Evolutionary conservation across 163 green algal genomes (phyloP).

Genomic region (Chloromonas sp.): DNA sequence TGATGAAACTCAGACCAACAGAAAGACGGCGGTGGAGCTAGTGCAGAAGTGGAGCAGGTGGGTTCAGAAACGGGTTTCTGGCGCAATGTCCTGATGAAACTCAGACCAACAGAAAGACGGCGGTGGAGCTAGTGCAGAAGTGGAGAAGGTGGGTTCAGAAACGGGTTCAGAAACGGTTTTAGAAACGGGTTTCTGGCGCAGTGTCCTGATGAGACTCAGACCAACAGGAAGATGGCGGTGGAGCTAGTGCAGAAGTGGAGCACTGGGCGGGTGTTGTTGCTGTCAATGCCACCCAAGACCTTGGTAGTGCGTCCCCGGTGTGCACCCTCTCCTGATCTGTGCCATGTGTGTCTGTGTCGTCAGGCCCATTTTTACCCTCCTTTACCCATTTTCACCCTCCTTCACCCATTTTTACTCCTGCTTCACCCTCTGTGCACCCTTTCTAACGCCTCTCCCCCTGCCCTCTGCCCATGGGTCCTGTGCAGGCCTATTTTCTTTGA

Average conservation of each 20-base stretch:
- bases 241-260: constrained; percentile 70
- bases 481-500: constrained; percentile 69
- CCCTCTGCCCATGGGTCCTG: too few species aligned
- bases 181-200: constrained; percentile 34
- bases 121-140: constrained; percentile 66
- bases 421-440: too few species aligned
- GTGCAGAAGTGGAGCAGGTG: constrained; percentile 58
- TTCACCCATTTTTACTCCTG: too few species aligned
- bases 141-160: constrained; percentile 30
- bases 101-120: constrained; percentile 53
- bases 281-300: neutral
- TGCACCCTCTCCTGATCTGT: too few species aligned
- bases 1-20: constrained; percentile 70
- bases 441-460: too few species aligned
- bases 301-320: neutral
- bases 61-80: constrained; percentile 27
- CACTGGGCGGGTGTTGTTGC: neutral
- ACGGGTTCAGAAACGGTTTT: neutral
- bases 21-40: constrained; percentile 59
- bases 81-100: constrained; percentile 60
- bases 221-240: constrained; percentile 61
- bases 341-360: too few species aligned
- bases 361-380: too few species aligned
- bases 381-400: too few species aligned
- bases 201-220: constrained; percentile 57